Base-by-base conservation (phyloP, 768 basidiomycete species). In the Grammothele lineata region DNA sequence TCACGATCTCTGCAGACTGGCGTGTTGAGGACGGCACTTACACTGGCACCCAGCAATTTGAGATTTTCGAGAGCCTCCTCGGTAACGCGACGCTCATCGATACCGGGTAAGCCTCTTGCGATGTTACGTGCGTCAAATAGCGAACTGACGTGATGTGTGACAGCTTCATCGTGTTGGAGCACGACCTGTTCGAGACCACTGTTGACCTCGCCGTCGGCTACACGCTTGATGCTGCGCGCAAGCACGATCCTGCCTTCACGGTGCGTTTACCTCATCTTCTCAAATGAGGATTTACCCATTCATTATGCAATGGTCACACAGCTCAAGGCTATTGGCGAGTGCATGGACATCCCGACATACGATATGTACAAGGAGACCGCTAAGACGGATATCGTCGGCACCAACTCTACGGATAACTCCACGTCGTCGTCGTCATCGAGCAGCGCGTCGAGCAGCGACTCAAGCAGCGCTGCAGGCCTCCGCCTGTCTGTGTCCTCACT, bases 171-270 rank as follows among this genome's bases (percentile, higher is more conserved):
- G 89, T 94, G 26, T 72, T 98, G 45, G 76, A 92, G 64, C 91
- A 93, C 57, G 94, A 96, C 65, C 71, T 95, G 30, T 94, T 73
- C 55, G 67, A 83, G 53, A 80, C 90, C 58, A 87, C 90, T 11
- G 92, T 95, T 42, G 90, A 95, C 58, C 80, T 97, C 54, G 93
- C 93, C 23, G 76, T 86, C 47, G 91, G 88, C 19, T 93, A 92
- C 69, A 85, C 89, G 53, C 72, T 96, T 15, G 78, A 88, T 47
- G 74, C 82, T 23, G 94, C 92, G 18, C 64, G 87, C 58, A 74
- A 58, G 18, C 81, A 83, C 58, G 70, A 71, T 14, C 88, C 87
- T 12, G 52, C 74, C 3, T 81, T 93, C 62, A 79, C 68, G 34
- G 81, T 94, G 58, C 50, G 72, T 61, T 19, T 3, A 24, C 19